These are phyloP conservation scores for Cynara cardunculus DNA, from an alignment of 129 eudicot genomes.

Conservation along the genomic window DNA sequence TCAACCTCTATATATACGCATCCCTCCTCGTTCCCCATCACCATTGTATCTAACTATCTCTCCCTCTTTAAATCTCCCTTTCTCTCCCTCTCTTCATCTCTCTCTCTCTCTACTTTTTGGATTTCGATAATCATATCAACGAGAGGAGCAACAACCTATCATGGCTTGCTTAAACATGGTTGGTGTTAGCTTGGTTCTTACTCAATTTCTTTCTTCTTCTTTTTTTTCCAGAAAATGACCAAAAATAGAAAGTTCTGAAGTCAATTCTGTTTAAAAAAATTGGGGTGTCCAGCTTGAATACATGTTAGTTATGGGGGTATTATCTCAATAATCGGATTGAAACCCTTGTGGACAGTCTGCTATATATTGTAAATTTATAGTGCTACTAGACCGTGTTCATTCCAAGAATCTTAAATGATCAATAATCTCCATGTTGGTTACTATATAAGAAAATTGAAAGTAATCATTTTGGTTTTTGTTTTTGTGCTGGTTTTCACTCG, in stretches of 20 bases:
- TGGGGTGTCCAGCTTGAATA: not conserved
- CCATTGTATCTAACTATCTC: conserved; percentile 7
- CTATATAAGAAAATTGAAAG: not conserved
- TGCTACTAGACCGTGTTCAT: too few species aligned
- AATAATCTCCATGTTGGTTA: not conserved
- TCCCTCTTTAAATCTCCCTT: not conserved
- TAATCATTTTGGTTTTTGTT: not conserved
- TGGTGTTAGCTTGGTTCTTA: conserved; percentile 14
- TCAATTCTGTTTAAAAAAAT: not conserved
- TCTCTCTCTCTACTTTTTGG: not conserved
- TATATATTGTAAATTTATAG: not conserved
- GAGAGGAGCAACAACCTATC: not conserved
- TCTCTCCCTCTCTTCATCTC: conserved; percentile 1
- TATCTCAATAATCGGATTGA: not conserved
- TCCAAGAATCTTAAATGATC: not conserved
- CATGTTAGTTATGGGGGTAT: not conserved
- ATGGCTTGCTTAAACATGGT: conserved; percentile 60
- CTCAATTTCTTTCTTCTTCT: not conserved
- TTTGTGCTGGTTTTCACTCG: not conserved
- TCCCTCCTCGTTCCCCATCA: not conserved
- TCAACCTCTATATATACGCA: conserved; percentile 34
- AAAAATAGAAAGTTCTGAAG: not conserved
- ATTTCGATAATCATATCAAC: not conserved
- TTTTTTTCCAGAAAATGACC: not conserved
- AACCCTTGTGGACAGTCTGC: not conserved